phyloP scores from a whole-genome alignment of 164 flowering plant genomes.

The Dillenia turbinata region DNA sequence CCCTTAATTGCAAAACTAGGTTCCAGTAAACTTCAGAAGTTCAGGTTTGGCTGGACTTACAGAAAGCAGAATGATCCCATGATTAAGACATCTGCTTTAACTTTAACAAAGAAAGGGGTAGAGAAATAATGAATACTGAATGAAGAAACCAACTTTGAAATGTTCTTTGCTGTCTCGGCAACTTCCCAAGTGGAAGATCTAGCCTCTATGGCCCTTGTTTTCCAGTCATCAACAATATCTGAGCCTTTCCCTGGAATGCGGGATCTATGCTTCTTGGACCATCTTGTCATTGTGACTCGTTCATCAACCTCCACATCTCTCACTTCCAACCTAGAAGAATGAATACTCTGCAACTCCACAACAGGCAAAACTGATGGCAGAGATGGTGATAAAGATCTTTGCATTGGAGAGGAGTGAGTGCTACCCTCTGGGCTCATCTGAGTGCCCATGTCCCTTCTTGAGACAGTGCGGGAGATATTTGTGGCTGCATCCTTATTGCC shows the following conservation, averaged over 20 bases:
- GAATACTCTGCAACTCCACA: constrained; percentile 39
- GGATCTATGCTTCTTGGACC: constrained; percentile 66
- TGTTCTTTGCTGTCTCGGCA: constrained; percentile 51
- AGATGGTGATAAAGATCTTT: constrained; percentile 37
- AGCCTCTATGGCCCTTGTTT: constrained; percentile 41
- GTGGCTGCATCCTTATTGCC: constrained; percentile 46
- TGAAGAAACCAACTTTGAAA: constrained; percentile 49
- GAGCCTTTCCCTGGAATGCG: constrained; percentile 37
- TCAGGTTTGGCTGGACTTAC: no score
- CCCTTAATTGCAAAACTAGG: no score
- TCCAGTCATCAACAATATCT: constrained; percentile 43
- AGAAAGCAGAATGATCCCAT: no score
- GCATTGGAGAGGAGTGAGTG: constrained; percentile 54
- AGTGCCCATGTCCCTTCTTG: constrained; percentile 92
- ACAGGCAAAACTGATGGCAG: constrained; percentile 40
- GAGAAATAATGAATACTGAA: background rate
- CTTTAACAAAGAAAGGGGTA: background rate
- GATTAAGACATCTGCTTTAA: no score
- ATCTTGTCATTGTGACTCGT: constrained; percentile 64
- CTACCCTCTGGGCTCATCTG: constrained; percentile 95
- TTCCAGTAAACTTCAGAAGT: no score
- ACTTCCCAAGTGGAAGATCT: constrained; percentile 62
- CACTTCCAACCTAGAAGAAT: constrained; percentile 47
- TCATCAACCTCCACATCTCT: constrained; percentile 90
- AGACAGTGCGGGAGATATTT: constrained; percentile 50